phyloP scores from a whole-genome alignment of 2,329 filamentous ascomycete species.

The Salinomyces thailandicus region DNA sequence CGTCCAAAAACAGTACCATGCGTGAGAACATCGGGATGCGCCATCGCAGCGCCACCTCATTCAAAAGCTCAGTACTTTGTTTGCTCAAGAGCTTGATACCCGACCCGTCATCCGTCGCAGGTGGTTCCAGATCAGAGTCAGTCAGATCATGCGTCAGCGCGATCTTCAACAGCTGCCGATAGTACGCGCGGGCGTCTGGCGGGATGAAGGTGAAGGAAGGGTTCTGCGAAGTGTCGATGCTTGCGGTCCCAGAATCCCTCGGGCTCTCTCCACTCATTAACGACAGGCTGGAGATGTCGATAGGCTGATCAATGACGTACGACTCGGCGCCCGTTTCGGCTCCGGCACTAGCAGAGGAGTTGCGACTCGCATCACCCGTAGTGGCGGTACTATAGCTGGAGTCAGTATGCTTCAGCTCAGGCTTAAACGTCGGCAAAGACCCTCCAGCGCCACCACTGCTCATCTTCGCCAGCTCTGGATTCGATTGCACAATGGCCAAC shows the following conservation, averaged over 20 bases:
- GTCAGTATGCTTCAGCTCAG: background rate
- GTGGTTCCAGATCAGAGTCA: conserved; percentile 43
- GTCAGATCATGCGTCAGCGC: conserved; percentile 55
- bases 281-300: conserved; percentile 57
- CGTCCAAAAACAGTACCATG: conserved; percentile 71
- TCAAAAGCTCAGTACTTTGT: conserved; percentile 69
- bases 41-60: conserved; percentile 80
- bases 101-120: conserved; percentile 37
- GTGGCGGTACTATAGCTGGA: conserved; percentile 26
- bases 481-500: conserved; percentile 75
- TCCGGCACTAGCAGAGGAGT: conserved; percentile 33
- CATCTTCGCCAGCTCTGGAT: conserved; percentile 73
- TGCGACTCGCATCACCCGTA: conserved; percentile 35
- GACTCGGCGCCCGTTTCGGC: conserved; percentile 30
- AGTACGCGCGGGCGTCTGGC: conserved; percentile 68
- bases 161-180: conserved; percentile 70
- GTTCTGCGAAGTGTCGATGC: conserved; percentile 25
- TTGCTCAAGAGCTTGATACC: conserved; percentile 54
- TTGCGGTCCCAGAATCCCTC: conserved; percentile 25
- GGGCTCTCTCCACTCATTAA: conserved; percentile 41
- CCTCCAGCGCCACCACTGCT: conserved; percentile 41
- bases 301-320: conserved; percentile 55
- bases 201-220: conserved; percentile 74
- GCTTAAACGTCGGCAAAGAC: conserved; percentile 16
- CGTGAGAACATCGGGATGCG: conserved; percentile 75